Percentiles rank a stretch among this genome's conserved stretches.
Conservation (phyloP, 345 rosid genomes). For the Schrenkiella parvula region DNA sequence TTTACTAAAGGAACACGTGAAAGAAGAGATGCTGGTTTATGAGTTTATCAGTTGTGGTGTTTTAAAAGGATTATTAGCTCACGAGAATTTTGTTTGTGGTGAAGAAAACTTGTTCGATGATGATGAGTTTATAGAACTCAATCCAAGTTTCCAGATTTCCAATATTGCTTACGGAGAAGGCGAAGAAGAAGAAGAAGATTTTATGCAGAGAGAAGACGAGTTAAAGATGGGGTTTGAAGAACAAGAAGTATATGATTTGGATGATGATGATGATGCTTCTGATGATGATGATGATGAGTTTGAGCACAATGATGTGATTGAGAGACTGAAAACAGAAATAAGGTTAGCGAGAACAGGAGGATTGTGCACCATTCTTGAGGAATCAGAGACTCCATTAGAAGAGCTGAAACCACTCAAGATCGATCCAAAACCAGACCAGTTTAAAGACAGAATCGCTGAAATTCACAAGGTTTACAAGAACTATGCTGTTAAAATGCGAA, state of each 20-base stretch:
- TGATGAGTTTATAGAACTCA: conserved; percentile 45
- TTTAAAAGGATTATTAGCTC: background rate
- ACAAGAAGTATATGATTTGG: conserved; percentile 24
- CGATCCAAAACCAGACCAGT: conserved; percentile 41
- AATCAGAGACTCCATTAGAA: conserved; percentile 47
- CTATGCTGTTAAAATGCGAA: conserved; percentile 64
- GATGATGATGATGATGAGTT: conserved; percentile 35
- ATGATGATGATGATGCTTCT: conserved; percentile 4
- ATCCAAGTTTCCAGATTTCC: conserved; percentile 28
- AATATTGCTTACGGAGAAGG: conserved; percentile 1
- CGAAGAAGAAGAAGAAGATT: conserved; percentile 8
- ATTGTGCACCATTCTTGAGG: conserved; percentile 76
- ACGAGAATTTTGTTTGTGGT: conserved; percentile 21
- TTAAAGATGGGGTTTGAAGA: conserved; percentile 7
- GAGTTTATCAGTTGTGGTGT: conserved; percentile 29
- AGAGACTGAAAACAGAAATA: conserved; percentile 61
- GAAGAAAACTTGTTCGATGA: conserved; percentile 21
- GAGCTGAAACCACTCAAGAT: conserved; percentile 59
- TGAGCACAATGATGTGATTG: conserved; percentile 56
- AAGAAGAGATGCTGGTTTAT: conserved; percentile 24
- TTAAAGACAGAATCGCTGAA: conserved; percentile 43
- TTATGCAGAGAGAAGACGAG: conserved; percentile 20
- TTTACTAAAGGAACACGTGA: conserved; percentile 1
- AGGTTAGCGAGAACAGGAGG: conserved; percentile 68
- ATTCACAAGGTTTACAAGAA: conserved; percentile 62